phyloP scores from a whole-genome alignment of 225 moss, liverwort and hornwort species.

The Marchantia polymorpha region DNA sequence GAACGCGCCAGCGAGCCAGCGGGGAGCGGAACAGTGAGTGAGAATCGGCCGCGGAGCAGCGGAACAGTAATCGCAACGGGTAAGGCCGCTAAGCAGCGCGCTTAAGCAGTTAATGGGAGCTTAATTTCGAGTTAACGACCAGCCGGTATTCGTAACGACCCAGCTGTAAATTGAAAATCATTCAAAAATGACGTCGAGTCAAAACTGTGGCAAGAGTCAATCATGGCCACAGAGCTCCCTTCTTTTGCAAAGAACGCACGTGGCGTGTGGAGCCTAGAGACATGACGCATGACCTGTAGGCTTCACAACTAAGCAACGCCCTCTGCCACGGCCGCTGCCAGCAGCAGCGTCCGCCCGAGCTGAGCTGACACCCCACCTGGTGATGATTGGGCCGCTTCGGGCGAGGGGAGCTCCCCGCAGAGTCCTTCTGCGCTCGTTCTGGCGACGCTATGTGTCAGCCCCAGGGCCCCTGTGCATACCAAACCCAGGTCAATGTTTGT shows the following conservation, averaged over 20 bases:
- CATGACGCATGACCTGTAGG: background rate
- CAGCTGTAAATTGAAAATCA: background rate
- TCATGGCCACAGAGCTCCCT: background rate
- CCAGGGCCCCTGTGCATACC: too few relatives aligned
- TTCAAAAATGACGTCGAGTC: background rate
- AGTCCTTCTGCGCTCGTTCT: too few relatives aligned
- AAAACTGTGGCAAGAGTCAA: background rate
- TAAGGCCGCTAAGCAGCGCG: too few relatives aligned
- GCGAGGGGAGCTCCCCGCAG: too few relatives aligned
- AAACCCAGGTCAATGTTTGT: too few relatives aligned
- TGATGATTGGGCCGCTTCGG: background rate
- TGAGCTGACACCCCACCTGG: background rate
- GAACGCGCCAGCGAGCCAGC: too few relatives aligned
- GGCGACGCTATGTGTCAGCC: too few relatives aligned
- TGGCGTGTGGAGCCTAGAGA: background rate
- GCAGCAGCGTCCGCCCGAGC: background rate
- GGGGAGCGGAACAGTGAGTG: too few relatives aligned
- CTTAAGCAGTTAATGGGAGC: too few relatives aligned
- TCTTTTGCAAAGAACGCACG: background rate
- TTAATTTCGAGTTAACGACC: background rate
- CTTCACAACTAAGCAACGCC: background rate
- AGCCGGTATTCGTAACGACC: background rate
- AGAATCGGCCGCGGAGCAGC: too few relatives aligned
- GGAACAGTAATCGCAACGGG: too few relatives aligned
- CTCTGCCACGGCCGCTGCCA: background rate